phyloP scores from a whole-genome alignment of 2,329 filamentous ascomycete species.

The Calonectria ilicicola region DNA sequence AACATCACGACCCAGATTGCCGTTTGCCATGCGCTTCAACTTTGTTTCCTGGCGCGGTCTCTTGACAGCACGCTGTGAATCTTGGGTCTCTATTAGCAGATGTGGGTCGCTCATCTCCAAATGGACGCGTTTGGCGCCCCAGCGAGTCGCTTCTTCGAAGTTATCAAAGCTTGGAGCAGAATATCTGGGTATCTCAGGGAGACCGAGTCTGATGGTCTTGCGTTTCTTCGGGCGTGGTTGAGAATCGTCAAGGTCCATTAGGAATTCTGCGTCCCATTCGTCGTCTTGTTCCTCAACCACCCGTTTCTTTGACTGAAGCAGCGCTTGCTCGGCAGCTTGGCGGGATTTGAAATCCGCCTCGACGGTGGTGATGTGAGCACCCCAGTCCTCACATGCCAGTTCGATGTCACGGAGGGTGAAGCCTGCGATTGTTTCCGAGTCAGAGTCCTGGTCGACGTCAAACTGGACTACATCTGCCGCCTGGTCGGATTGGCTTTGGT shows the following conservation, averaged over 20 bases:
- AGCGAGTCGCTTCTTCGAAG: conserved; percentile 78
- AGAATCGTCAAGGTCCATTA: conserved; percentile 60
- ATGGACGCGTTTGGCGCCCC: conserved; percentile 81
- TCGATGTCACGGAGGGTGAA: conserved; percentile 84
- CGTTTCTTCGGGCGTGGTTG: conserved; percentile 74
- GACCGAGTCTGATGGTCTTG: conserved; percentile 69
- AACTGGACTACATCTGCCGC: conserved; percentile 55
- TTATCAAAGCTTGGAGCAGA: conserved; percentile 82
- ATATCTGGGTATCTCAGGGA: conserved; percentile 69
- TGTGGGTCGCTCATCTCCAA: conserved; percentile 91
- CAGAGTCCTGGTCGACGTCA: conserved; percentile 63
- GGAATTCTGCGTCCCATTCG: conserved; percentile 74
- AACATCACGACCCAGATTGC: conserved; percentile 78
- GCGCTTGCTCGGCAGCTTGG: conserved; percentile 47
- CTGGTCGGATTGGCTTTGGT: conserved; percentile 51
- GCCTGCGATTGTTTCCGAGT: conserved; percentile 77
- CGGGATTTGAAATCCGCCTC: conserved; percentile 51
- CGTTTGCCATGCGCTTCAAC: conserved; percentile 75
- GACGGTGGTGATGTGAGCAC: conserved; percentile 68
- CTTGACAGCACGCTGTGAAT: conserved; percentile 72
- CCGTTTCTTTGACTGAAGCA: conserved; percentile 47
- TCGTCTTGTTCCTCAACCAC: conserved; percentile 60
- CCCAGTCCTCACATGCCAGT: conserved; percentile 89
- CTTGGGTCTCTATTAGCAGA: conserved; percentile 83
- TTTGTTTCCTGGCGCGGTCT: conserved; percentile 67